These are phyloP conservation scores for Rutstroemia sp. DNA, from an alignment of 2,329 filamentous ascomycete species.

Conservation along the genomic window DNA sequence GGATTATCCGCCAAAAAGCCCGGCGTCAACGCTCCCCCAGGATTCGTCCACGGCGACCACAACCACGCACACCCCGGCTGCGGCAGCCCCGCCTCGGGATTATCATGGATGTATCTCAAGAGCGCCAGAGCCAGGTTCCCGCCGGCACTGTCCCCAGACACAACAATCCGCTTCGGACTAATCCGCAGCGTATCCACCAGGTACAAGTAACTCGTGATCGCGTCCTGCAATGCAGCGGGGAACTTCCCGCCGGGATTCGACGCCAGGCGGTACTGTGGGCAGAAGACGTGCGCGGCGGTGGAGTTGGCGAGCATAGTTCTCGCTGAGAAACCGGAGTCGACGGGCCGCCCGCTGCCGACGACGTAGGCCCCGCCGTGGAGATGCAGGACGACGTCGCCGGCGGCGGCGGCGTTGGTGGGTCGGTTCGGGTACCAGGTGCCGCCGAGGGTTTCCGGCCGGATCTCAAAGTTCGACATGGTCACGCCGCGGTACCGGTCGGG, in stretches of 20 bases:
- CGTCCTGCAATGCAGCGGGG: constrained; percentile 44
- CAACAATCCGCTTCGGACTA: constrained; percentile 33
- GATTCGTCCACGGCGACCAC: constrained; percentile 38
- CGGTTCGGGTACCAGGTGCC: constrained; percentile 27
- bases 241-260: constrained; percentile 37
- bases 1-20: constrained; percentile 21
- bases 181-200: constrained; percentile 33
- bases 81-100: constrained; percentile 28
- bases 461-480: background rate
- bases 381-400: constrained; percentile 34
- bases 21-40: constrained; percentile 18
- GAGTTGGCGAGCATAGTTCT: constrained; percentile 32
- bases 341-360: constrained; percentile 34
- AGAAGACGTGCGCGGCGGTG: constrained; percentile 33
- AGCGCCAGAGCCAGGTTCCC: constrained; percentile 38
- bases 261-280: constrained; percentile 41
- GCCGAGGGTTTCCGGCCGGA: constrained; percentile 12
- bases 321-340: constrained; percentile 29
- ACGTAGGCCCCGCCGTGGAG: constrained; percentile 44
- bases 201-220: constrained; percentile 38
- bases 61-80: constrained; percentile 33
- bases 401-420: background rate
- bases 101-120: constrained; percentile 38
- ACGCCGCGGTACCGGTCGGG: background rate
- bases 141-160: constrained; percentile 44